Evolutionary conservation across 805 yeast species (phyloP), one percentile per base, ranked within the genome.

Genomic region (Suhomyces sp.): DNA sequence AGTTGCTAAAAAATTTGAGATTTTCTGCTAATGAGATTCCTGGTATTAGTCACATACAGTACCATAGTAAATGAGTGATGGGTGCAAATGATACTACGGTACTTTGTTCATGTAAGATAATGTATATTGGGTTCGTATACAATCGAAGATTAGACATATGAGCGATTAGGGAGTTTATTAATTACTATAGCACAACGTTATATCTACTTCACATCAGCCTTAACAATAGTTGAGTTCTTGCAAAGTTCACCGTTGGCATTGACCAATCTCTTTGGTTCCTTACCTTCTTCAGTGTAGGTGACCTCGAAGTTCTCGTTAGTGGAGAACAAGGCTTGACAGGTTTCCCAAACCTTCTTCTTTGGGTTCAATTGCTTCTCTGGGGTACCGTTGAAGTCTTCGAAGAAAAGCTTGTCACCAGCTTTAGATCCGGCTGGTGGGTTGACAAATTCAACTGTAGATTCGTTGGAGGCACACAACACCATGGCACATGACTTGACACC

Each of bases 301-400:
- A 91, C 96, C 56, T 85, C 85, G 40, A 81, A 73, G 31, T 70
- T 67, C 25, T 79, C 93, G 47, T 72, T 79, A 19, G 98, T 91
- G 39, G 91, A 70, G 74, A 93, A 90, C 42, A 75, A 72, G 34
- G 97, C 98, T 74, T 93, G 98, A 46, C 85, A 72, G 35, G 90
- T 76, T 75, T 93, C 98, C 95, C 96, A 93, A 44, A 90, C 73
- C 77, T 93, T 93, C 84, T 93, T 93, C 82, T 93, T 93, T 53
- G 98, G 98, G 70, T 91, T 91, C 65, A 93, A 73, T 56, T 81
- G 91, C 54, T 86, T 78, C 66, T 88, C 95, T 47, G 98, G 98
- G 36, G 77, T 80, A 48, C 88, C 86, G 55, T 88, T 83, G 62
- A 70, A 88, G 39, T 88, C 95, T 68, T 88, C 96, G 55, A 93